phyloP scores from a whole-genome alignment of 1,139 yeast species.

The Casaregolazyma suthepensis region DNA sequence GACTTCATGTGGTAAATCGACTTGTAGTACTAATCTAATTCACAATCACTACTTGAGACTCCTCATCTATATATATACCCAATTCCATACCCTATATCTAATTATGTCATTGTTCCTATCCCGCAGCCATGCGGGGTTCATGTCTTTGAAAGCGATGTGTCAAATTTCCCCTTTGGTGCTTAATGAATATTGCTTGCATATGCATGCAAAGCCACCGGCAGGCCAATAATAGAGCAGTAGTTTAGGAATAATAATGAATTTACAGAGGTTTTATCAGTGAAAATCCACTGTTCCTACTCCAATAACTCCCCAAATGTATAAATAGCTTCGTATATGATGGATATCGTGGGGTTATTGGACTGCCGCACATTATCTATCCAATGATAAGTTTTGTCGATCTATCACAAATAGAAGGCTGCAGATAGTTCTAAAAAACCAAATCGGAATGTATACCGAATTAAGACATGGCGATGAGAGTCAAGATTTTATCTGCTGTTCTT shows the following conservation, averaged over 20 bases:
- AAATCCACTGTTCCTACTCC: no score
- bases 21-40: no score
- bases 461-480: background rate
- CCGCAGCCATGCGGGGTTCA: background rate
- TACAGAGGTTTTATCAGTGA: no score
- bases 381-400: constrained; percentile 1
- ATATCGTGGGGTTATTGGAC: background rate
- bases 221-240: background rate
- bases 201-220: background rate
- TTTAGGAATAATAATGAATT: no score
- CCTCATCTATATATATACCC: no score
- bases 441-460: no score
- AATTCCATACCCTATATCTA: background rate
- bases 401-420: background rate
- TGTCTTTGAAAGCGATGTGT: background rate
- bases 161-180: background rate
- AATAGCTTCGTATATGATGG: no score
- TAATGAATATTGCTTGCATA: background rate
- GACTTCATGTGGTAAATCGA: background rate
- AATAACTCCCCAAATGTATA: no score
- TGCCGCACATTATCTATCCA: background rate
- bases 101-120: background rate
- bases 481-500: no score
- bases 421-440: background rate
- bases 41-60: no score